These are phyloP conservation scores for Tylopilus plumbeoviolaceoides DNA, from an alignment of 768 basidiomycete genomes.

Conservation along the genomic window DNA sequence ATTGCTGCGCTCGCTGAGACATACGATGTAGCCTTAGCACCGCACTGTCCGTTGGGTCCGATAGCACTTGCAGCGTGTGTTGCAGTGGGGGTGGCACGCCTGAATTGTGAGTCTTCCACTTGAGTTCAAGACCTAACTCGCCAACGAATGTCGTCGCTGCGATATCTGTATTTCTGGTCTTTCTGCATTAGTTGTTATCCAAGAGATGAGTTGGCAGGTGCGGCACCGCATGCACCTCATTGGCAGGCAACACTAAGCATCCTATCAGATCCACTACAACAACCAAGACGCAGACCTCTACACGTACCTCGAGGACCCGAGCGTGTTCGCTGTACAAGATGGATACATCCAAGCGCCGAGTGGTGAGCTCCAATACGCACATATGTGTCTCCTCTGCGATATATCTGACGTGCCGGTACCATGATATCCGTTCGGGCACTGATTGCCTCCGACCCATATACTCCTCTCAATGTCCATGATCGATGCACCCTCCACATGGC, in stretches of 20 bases:
- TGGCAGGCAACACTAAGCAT: too few relatives aligned
- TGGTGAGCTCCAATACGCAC: neutral
- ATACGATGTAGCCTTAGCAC: neutral
- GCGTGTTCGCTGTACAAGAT: too few relatives aligned
- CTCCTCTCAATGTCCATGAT: too few relatives aligned
- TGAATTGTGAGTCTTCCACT: conserved; percentile 46
- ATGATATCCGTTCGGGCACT: neutral
- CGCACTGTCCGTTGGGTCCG: neutral
- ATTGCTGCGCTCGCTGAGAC: neutral
- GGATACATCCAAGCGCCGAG: too few relatives aligned
- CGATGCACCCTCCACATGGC: too few relatives aligned
- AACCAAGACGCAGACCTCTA: too few relatives aligned
- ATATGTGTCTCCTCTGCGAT: neutral
- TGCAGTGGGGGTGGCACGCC: conserved; percentile 39
- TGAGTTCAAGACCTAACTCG: neutral
- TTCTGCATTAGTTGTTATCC: conserved; percentile 23
- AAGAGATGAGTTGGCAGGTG: too few relatives aligned
- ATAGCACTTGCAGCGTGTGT: conserved; percentile 46
- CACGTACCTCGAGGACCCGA: too few relatives aligned
- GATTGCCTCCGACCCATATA: neutral
- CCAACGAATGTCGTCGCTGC: neutral
- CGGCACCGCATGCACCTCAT: too few relatives aligned
- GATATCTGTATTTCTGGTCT: too few relatives aligned
- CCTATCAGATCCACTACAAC: too few relatives aligned
- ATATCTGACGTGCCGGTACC: neutral